Evolutionary conservation across 495 filamentous ascomycete genomes (phyloP).

Genomic region (Podospora bellae-mahoneyi): DNA sequence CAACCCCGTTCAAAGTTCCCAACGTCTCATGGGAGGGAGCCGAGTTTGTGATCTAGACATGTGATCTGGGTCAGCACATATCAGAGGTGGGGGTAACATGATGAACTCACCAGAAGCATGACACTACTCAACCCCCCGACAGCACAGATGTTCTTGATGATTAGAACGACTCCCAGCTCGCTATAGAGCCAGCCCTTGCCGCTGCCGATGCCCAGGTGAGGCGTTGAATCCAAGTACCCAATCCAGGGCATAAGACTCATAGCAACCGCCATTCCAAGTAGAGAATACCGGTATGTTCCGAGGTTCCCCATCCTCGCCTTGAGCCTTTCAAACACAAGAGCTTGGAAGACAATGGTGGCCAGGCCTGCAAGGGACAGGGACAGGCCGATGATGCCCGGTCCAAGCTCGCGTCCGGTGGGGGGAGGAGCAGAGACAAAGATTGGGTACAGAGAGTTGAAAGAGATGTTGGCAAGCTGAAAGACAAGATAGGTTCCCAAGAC

Average conservation of each 20-base stretch:
- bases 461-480: slow-evolving; percentile 84
- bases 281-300: slow-evolving; percentile 69
- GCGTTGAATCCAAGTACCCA: slow-evolving; percentile 59
- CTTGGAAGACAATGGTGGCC: slow-evolving; percentile 84
- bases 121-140: slow-evolving; percentile 88
- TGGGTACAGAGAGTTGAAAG: slow-evolving; percentile 87
- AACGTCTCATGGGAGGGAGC: slow-evolving; percentile 81
- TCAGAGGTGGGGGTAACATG: not conserved
- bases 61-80: slow-evolving; percentile 19
- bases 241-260: slow-evolving; percentile 89
- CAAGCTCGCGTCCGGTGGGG: slow-evolving; percentile 72
- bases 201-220: slow-evolving; percentile 44
- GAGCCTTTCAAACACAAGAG: slow-evolving; percentile 74
- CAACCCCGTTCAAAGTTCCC: slow-evolving; percentile 88
- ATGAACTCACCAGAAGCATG: slow-evolving; percentile 67
- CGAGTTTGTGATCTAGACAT: slow-evolving; percentile 79
- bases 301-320: slow-evolving; percentile 82
- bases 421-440: slow-evolving; percentile 75
- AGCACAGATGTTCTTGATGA: slow-evolving; percentile 84
- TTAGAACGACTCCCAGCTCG: slow-evolving; percentile 73
- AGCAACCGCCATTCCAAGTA: slow-evolving; percentile 78
- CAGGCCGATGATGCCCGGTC: slow-evolving; percentile 77
- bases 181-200: slow-evolving; percentile 64
- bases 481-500: slow-evolving; percentile 79
- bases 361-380: slow-evolving; percentile 79